phyloP scores from a whole-genome alignment of 768 basidiomycete genomes.

The Vararia minispora region DNA sequence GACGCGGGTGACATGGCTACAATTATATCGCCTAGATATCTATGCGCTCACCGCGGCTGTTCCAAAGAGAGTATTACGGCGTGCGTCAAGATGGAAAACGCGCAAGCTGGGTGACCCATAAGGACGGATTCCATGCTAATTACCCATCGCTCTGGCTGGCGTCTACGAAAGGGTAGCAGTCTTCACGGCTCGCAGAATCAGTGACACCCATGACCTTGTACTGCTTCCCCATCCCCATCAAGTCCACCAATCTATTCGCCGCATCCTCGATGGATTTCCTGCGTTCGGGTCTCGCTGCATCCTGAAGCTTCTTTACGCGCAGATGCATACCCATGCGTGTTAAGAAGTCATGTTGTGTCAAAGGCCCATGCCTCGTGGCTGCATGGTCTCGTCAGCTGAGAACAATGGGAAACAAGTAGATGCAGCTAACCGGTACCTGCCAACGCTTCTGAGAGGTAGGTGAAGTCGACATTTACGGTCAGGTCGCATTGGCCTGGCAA shows the following conservation, averaged over 20 bases:
- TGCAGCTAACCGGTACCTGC: constrained; percentile 44
- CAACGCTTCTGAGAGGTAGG: constrained; percentile 73
- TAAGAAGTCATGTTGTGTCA: constrained; percentile 71
- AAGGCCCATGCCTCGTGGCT: constrained; percentile 49
- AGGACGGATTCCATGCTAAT: too few relatives aligned
- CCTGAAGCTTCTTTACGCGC: constrained; percentile 54
- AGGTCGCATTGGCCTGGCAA: constrained; percentile 83
- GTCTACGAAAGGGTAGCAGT: too few relatives aligned
- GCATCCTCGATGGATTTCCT: constrained; percentile 35
- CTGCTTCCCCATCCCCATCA: constrained; percentile 75
- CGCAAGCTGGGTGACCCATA: too few relatives aligned
- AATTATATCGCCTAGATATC: too few relatives aligned
- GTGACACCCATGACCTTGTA: constrained; percentile 71
- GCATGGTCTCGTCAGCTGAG: too few relatives aligned
- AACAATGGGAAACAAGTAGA: background rate
- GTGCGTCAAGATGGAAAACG: too few relatives aligned
- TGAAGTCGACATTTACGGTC: constrained; percentile 96
- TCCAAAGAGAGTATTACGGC: too few relatives aligned
- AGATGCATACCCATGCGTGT: constrained; percentile 61
- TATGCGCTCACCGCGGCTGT: too few relatives aligned
- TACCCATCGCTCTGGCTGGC: too few relatives aligned
- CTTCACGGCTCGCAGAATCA: too few relatives aligned
- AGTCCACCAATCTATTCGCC: constrained; percentile 66
- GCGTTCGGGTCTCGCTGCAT: constrained; percentile 36
- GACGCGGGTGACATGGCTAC: too few relatives aligned